Conservation (phyloP, 2,329 filamentous ascomycete species). For the Exophiala sideris region DNA sequence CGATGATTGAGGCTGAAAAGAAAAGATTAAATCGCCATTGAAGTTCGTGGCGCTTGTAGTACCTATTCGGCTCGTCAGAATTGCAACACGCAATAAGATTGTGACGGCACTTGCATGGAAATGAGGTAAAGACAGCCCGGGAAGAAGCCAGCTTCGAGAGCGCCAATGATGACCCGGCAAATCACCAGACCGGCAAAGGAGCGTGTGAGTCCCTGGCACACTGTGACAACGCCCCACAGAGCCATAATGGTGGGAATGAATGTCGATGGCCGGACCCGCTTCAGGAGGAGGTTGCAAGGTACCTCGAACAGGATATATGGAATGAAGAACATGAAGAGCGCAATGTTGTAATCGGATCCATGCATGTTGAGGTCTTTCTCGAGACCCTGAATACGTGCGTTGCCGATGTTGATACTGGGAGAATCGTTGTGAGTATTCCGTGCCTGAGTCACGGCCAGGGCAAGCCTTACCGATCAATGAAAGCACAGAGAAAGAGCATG, state of each 20-base stretch:
- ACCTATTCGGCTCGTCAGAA: slow-evolving; percentile 29
- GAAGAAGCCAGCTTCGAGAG: slow-evolving; percentile 38
- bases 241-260: slow-evolving; percentile 26
- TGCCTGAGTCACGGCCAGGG: not conserved
- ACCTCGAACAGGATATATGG: slow-evolving; percentile 34
- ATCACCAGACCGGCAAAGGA: slow-evolving; percentile 32
- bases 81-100: slow-evolving; percentile 23
- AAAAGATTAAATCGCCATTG: slow-evolving; percentile 37
- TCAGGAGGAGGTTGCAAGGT: slow-evolving; percentile 47
- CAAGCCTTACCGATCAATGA: slow-evolving; percentile 31
- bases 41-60: slow-evolving; percentile 39
- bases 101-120: slow-evolving; percentile 20
- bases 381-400: slow-evolving; percentile 46
- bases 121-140: slow-evolving; percentile 33
- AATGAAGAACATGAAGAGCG: slow-evolving; percentile 28
- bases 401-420: slow-evolving; percentile 46
- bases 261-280: slow-evolving; percentile 28
- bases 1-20: slow-evolving; percentile 37
- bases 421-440: not conserved
- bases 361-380: slow-evolving; percentile 44
- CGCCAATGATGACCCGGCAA: slow-evolving; percentile 34
- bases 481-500: slow-evolving; percentile 44
- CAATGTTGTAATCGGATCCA: slow-evolving; percentile 38
- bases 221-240: slow-evolving; percentile 38
- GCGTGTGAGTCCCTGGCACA: slow-evolving; percentile 35